Evolutionary conservation across 1,284 basidiomycete species (phyloP).

Genomic region (Apiotrichum brassicae): DNA sequence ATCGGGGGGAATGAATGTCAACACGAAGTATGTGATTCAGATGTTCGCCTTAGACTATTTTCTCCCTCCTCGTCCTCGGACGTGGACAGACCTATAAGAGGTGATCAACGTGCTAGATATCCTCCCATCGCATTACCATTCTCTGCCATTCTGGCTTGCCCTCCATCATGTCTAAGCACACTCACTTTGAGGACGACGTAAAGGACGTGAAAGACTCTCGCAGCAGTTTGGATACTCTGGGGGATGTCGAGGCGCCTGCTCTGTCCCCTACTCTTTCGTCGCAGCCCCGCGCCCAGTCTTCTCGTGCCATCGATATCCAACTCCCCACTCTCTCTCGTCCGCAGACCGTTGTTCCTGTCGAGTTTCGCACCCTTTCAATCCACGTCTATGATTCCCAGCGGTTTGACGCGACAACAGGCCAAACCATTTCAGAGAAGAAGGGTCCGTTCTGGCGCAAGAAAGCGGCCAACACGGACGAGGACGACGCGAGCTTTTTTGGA

Average conservation of each 20-base stretch:
- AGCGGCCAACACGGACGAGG: constrained; percentile 5
- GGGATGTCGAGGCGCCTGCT: too few relatives aligned
- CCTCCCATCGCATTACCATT: too few relatives aligned
- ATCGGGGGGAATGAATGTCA: too few relatives aligned
- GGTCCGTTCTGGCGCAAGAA: neutral
- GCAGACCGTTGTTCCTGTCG: constrained; percentile 3
- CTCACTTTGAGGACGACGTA: neutral
- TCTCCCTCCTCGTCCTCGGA: too few relatives aligned
- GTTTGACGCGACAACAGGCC: neutral
- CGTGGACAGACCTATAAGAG: too few relatives aligned
- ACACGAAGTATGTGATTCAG: too few relatives aligned
- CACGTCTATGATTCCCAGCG: constrained; percentile 37
- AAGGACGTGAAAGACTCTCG: neutral
- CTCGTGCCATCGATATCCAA: neutral
- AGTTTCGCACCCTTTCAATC: constrained; percentile 34
- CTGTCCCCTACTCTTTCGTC: neutral
- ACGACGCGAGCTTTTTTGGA: constrained; percentile 28
- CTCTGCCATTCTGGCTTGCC: too few relatives aligned
- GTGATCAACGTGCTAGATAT: too few relatives aligned
- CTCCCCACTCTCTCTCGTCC: neutral
- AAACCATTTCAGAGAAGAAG: neutral
- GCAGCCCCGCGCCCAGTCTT: too few relatives aligned
- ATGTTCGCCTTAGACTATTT: too few relatives aligned
- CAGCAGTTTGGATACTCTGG: neutral
- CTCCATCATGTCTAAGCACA: neutral